Percentiles rank a stretch among this genome's conserved stretches.
phyloP scores from a whole-genome alignment of 2,329 filamentous ascomycete genomes.

The Botrytis fragariae region DNA sequence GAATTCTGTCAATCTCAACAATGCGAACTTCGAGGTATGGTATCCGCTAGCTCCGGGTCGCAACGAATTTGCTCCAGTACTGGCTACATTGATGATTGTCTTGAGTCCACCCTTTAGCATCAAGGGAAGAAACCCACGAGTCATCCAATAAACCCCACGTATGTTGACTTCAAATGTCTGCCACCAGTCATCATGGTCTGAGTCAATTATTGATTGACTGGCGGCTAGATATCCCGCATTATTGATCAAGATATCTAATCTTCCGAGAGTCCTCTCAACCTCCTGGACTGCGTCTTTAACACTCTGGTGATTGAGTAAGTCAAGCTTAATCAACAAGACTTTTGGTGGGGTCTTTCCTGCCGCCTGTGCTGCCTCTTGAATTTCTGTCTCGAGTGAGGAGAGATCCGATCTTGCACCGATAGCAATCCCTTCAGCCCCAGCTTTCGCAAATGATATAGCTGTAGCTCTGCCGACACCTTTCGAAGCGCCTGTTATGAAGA shows the following conservation, averaged over 20 bases:
- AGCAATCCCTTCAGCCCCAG: constrained; percentile 28
- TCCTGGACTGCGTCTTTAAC: constrained; percentile 22
- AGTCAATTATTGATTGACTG: constrained; percentile 21
- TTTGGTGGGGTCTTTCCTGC: constrained; percentile 27
- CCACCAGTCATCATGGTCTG: constrained; percentile 27
- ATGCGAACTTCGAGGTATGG: constrained; percentile 48
- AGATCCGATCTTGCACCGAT: constrained; percentile 28
- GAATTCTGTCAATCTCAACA: constrained; percentile 50
- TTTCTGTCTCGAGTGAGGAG: constrained; percentile 22
- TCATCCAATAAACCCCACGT: constrained; percentile 27
- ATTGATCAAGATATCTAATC: constrained; percentile 33
- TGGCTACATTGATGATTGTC: constrained; percentile 49
- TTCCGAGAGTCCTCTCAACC: constrained; percentile 26
- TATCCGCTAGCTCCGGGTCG: constrained; percentile 45
- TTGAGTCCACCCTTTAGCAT: constrained; percentile 38
- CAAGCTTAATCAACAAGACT: constrained; percentile 26
- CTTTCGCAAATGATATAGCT: constrained; percentile 30
- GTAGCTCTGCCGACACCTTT: constrained; percentile 30
- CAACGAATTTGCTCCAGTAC: constrained; percentile 43
- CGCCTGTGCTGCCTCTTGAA: constrained; percentile 25
- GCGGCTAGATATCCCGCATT: constrained; percentile 29
- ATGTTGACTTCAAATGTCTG: constrained; percentile 31
- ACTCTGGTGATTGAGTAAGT: constrained; percentile 23
- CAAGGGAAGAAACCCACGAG: constrained; percentile 27
- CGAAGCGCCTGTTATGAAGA: constrained; percentile 32